phyloP scores from a whole-genome alignment of 2,329 filamentous ascomycete genomes.

The Scytalidium lignicola region DNA sequence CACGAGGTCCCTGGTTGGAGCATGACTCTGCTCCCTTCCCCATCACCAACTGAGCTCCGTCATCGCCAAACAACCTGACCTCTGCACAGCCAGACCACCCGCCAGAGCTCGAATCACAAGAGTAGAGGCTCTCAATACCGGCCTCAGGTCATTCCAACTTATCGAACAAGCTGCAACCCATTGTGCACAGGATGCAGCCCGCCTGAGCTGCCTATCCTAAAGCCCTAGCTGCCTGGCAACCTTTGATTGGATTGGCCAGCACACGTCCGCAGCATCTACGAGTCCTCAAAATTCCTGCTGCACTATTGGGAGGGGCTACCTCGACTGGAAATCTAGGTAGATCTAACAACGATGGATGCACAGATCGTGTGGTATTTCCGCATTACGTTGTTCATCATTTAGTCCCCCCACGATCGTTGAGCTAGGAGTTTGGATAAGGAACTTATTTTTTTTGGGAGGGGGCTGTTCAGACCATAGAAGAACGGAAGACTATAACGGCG shows the following conservation, averaged over 20 bases:
- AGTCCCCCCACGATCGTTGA: constrained; percentile 19
- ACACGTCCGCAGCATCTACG: constrained; percentile 5
- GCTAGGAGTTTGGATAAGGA: constrained; percentile 14
- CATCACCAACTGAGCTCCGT: constrained; percentile 7
- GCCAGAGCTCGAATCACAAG: neutral
- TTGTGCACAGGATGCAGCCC: constrained; percentile 15
- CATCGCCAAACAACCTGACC: constrained; percentile 8
- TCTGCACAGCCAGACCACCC: constrained; percentile 2
- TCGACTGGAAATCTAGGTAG: constrained; percentile 3
- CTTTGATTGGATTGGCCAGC: constrained; percentile 16
- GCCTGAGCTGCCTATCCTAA: constrained; percentile 19
- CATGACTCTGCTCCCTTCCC: constrained; percentile 19
- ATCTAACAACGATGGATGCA: constrained; percentile 26
- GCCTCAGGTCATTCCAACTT: neutral
- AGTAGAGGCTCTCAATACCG: neutral
- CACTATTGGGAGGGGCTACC: constrained; percentile 3
- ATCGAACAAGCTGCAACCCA: constrained; percentile 1
- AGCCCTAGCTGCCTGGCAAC: constrained; percentile 19
- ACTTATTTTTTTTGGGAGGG: constrained; percentile 2
- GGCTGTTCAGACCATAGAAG: neutral
- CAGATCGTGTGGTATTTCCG: constrained; percentile 27
- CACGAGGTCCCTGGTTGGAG: constrained; percentile 17
- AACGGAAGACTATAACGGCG: constrained; percentile 9
- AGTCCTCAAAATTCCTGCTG: neutral
- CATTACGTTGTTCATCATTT: constrained; percentile 21